phyloP scores from a whole-genome alignment of 2,329 filamentous ascomycete species.

The Colletotrichum sidae region DNA sequence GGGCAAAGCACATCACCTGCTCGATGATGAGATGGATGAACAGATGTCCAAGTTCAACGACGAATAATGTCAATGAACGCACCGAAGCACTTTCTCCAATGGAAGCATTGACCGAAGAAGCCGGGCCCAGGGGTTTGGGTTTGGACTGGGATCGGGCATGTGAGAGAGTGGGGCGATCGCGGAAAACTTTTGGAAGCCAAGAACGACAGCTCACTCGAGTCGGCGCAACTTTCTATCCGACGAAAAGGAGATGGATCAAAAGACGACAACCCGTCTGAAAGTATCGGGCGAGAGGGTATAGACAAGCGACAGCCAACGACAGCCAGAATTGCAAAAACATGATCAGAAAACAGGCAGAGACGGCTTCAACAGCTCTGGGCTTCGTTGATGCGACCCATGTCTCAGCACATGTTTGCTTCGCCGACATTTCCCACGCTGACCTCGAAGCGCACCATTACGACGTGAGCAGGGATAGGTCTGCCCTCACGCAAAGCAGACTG shows the following conservation, averaged over 20 bases:
- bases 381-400: constrained; percentile 6
- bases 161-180: constrained; percentile 3
- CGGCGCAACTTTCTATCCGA: constrained; percentile 33
- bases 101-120: background rate
- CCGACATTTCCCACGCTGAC: no score
- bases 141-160: background rate
- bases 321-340: background rate
- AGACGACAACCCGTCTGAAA: background rate
- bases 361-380: background rate
- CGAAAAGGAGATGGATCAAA: background rate
- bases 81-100: background rate
- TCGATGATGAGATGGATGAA: background rate
- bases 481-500: background rate
- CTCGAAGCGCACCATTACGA: background rate
- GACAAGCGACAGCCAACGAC: background rate
- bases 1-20: background rate
- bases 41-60: background rate
- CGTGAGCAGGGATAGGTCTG: constrained; percentile 10
- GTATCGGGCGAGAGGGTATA: no score
- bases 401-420: background rate
- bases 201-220: constrained; percentile 6
- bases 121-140: background rate
- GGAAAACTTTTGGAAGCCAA: constrained; percentile 14
- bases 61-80: background rate
- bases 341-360: background rate